Evolutionary conservation across 305 asterid species (phyloP).

Genomic region (Fraxinus paxiana): DNA sequence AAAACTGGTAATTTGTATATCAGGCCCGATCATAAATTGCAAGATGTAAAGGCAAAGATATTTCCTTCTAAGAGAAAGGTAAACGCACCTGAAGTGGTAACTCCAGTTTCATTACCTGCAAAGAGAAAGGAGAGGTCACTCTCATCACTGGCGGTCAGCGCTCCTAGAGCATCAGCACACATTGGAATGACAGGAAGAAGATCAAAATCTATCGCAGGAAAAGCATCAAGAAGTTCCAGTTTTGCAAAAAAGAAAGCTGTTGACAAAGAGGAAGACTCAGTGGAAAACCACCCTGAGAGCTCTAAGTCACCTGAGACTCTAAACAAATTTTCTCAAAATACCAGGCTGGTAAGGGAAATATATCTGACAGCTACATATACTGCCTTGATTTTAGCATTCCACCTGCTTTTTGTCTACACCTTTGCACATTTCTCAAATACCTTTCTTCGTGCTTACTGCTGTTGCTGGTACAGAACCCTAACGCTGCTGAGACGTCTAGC

Average conservation of each 20-base stretch:
- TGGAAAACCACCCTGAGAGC: slow-evolving; percentile 61
- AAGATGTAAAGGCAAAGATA: slow-evolving; percentile 80
- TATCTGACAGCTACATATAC: slow-evolving; percentile 16
- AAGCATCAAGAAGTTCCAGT: slow-evolving; percentile 64
- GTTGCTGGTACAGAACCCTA: slow-evolving; percentile 49
- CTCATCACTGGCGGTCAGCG: slow-evolving; percentile 85
- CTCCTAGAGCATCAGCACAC: slow-evolving; percentile 85
- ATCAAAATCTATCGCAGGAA: slow-evolving; percentile 73
- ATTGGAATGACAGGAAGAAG: slow-evolving; percentile 85
- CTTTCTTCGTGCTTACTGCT: slow-evolving; percentile 17
- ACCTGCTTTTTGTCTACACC: background rate
- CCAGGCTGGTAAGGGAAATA: slow-evolving; percentile 56
- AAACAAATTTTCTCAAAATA: slow-evolving; percentile 54
- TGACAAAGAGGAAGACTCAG: slow-evolving; percentile 63
- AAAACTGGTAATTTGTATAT: slow-evolving; percentile 20
- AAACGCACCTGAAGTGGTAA: slow-evolving; percentile 58
- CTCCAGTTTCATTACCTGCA: slow-evolving; percentile 62
- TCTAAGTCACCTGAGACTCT: slow-evolving; percentile 72
- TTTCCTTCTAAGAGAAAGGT: slow-evolving; percentile 82
- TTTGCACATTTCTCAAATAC: slow-evolving; percentile 14
- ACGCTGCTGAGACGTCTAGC: slow-evolving; percentile 56
- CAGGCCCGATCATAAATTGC: slow-evolving; percentile 92
- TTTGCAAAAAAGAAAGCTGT: slow-evolving; percentile 70
- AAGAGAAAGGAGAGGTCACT: slow-evolving; percentile 96
- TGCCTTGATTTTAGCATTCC: background rate